A percentile compares a stretch with the other conserved stretches of the same genome.
Conservation (phyloP, 2,329 filamentous ascomycete genomes). For the Trichoderma sp. region DNA sequence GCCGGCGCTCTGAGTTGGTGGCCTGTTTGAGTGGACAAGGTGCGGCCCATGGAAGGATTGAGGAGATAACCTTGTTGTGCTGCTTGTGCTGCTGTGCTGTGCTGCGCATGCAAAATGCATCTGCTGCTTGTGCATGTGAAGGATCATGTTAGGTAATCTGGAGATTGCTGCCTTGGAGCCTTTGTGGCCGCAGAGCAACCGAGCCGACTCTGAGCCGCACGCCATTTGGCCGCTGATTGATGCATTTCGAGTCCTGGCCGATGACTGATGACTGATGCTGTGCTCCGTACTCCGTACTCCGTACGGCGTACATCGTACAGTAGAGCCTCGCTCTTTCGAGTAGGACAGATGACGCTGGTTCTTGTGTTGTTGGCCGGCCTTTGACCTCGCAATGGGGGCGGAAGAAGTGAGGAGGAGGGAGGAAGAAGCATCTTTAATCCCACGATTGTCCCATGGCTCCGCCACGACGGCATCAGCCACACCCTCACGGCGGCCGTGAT, state of each 20-base stretch:
- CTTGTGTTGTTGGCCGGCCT: background rate
- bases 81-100: background rate
- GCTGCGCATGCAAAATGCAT: background rate
- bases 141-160: background rate
- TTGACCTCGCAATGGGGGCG: background rate
- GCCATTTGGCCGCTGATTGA: background rate
- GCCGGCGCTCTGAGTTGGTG: background rate
- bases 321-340: background rate
- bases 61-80: background rate
- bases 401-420: background rate
- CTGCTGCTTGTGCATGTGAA: background rate
- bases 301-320: no score
- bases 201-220: background rate
- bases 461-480: conserved; percentile 3
- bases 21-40: background rate
- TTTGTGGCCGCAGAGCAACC: background rate
- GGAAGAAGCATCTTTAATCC: background rate
- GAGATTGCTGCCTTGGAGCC: conserved; percentile 1
- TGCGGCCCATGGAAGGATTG: background rate
- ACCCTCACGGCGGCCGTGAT: background rate
- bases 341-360: background rate
- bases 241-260: background rate
- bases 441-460: background rate
- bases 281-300: no score
- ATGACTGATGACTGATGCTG: background rate